A percentile compares a stretch with the other conserved stretches of the same genome.
These are phyloP conservation scores for Podospora bellae-mahoneyi DNA, from an alignment of 495 filamentous ascomycete species.

Conservation along the genomic window DNA sequence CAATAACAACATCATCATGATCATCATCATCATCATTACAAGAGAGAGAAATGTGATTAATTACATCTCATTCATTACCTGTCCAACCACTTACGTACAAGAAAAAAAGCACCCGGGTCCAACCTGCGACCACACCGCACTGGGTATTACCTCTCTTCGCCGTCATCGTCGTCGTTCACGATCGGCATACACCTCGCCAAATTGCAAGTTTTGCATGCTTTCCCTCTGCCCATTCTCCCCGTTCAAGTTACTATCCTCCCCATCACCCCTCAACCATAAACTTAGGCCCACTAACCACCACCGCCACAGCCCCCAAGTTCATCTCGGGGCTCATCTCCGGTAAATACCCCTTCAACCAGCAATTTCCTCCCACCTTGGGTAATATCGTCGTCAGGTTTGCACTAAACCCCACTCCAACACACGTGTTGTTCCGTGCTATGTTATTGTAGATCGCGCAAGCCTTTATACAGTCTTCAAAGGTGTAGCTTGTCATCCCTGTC, in stretches of 20 bases:
- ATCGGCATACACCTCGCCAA: too few relatives aligned
- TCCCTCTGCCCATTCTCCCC: too few relatives aligned
- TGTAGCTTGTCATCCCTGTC: constrained; percentile 17
- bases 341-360: constrained; percentile 16
- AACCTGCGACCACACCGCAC: too few relatives aligned
- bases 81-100: too few relatives aligned
- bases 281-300: constrained; percentile 8
- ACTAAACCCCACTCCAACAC: constrained; percentile 19
- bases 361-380: constrained; percentile 12
- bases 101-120: too few relatives aligned
- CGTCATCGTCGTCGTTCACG: too few relatives aligned
- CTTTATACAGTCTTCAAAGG: constrained; percentile 18
- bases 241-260: neutral
- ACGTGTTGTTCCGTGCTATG: constrained; percentile 19
- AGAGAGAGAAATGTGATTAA: too few relatives aligned
- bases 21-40: too few relatives aligned
- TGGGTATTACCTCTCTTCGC: too few relatives aligned
- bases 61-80: too few relatives aligned
- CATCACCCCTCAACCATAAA: constrained; percentile 2
- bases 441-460: constrained; percentile 20
- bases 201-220: too few relatives aligned
- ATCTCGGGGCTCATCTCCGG: constrained; percentile 14
- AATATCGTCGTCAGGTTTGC: constrained; percentile 17
- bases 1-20: too few relatives aligned
- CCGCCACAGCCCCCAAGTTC: constrained; percentile 13